Evolutionary conservation across 1,139 yeast species (phyloP).

Genomic region (Kazachstania sp.): DNA sequence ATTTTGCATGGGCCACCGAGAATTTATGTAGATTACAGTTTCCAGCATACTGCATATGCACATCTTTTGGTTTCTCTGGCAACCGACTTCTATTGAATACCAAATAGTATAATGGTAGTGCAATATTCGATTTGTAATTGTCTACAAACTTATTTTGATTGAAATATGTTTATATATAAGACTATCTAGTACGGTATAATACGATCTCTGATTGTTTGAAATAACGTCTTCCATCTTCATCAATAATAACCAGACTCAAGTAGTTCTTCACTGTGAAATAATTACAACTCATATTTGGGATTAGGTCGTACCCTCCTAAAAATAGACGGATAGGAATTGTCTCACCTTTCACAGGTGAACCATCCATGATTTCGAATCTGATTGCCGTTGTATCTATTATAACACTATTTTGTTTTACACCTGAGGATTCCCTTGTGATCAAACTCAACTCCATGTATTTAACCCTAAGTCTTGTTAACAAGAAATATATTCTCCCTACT

Average conservation of each 20-base stretch:
- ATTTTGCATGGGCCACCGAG: too few species aligned
- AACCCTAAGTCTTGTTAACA: conserved; percentile 79
- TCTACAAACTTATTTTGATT: neutral
- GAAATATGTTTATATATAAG: neutral
- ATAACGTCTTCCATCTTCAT: conserved; percentile 91
- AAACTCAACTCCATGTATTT: conserved; percentile 92
- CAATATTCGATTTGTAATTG: too few species aligned
- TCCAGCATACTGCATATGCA: too few species aligned
- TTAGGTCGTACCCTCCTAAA: conserved; percentile 84
- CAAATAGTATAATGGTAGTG: too few species aligned
- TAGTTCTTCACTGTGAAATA: conserved; percentile 41
- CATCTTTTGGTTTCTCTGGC: too few species aligned
- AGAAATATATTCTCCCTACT: conserved; percentile 84
- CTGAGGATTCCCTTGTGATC: conserved; percentile 82
- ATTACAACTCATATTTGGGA: conserved; percentile 79
- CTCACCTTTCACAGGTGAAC: conserved; percentile 96
- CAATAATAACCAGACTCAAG: conserved; percentile 80
- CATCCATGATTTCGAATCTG: conserved; percentile 95
- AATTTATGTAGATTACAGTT: too few species aligned
- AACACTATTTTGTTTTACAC: conserved; percentile 66
- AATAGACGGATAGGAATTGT: conserved; percentile 89
- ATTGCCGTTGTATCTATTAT: conserved; percentile 77
- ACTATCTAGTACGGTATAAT: conserved; percentile 16
- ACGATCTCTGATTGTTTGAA: conserved; percentile 87
- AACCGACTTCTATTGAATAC: too few species aligned